Evolutionary conservation across 768 basidiomycete species (phyloP), one percentile per base, ranked within the genome.

Genomic region (Asterophora lycoperdoides): DNA sequence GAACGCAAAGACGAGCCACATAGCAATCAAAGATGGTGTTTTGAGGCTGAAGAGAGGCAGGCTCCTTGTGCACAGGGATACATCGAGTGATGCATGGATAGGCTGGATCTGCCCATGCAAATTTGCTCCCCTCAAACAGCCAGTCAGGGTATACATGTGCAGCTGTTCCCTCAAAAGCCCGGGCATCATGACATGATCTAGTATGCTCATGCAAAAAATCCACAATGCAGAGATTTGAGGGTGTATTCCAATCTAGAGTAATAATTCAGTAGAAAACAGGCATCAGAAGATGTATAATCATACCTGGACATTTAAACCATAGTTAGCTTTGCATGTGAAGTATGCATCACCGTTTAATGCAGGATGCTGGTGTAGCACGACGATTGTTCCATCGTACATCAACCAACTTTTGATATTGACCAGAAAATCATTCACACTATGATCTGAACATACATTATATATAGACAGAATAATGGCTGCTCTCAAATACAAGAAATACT

Each of bases 231-330:
- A 70, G 45, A 44, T 60, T 64, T 9, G 63, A 61, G 1, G 59
- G 59, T 14, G 60, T 49, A 59, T 68, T 69, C 68, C 67, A 52
- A 71, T 63, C 68, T 71, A 54, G n/a, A n/a, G n/a, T n/a, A 29
- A 29, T 29, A 5, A 5, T 29, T 5, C 9, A 32, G 13, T 15
- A 32, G 11, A 33, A 32, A 44, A 29, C 18, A 33, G 9, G 13
- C 30, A 32, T 32, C 4, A 4, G 3, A 44, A 4, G 8, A 32
- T 14, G 8, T 42, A 26, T 15, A 29, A 4, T 5, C 11, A 3
- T 40, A 69, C 67, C 61, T 70, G 68, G 10, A 60, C 49, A 60
- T 71, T 71, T 1, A 68, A 53, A 1, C 65, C 70, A 61, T 71
- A 69, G 42, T 68, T 69, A 4, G 41, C 44, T 47, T 70, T 70